Percentiles rank a stretch among this genome's conserved stretches.
These are phyloP conservation scores for Micractinium sp. DNA, from an alignment of 139 green algal species.

Conservation along the genomic window DNA sequence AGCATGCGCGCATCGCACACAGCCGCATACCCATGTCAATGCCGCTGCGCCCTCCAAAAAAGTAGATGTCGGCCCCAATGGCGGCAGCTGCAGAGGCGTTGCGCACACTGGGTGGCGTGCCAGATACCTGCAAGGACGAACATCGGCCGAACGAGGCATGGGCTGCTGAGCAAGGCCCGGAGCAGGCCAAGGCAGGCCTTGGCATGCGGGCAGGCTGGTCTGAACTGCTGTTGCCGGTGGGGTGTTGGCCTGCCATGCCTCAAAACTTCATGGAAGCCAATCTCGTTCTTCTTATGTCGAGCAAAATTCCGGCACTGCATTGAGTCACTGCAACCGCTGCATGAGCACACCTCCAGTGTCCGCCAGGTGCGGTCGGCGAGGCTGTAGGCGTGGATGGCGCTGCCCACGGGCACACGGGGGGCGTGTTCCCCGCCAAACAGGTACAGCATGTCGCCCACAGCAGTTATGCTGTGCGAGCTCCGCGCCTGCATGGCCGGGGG, in stretches of 20 bases:
- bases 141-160: too few relatives aligned
- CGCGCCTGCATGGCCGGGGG: background rate
- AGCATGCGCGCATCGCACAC: too few relatives aligned
- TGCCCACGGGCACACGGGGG: constrained; percentile 23
- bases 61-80: constrained; percentile 45
- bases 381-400: background rate
- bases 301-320: too few relatives aligned
- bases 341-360: background rate
- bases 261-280: too few relatives aligned
- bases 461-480: constrained; percentile 22
- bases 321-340: too few relatives aligned
- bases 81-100: constrained; percentile 45
- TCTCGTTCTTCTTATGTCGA: too few relatives aligned
- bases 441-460: constrained; percentile 11
- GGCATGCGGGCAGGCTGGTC: too few relatives aligned
- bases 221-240: too few relatives aligned
- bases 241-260: too few relatives aligned
- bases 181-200: too few relatives aligned
- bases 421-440: constrained; percentile 58
- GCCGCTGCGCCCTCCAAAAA: constrained; percentile 57
- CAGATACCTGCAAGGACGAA: background rate
- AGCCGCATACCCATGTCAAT: constrained; percentile 36
- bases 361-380: background rate
- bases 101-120: constrained; percentile 27
- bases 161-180: too few relatives aligned